phyloP scores from a whole-genome alignment of 2,329 filamentous ascomycete species.

The Curvularia verruculosa region DNA sequence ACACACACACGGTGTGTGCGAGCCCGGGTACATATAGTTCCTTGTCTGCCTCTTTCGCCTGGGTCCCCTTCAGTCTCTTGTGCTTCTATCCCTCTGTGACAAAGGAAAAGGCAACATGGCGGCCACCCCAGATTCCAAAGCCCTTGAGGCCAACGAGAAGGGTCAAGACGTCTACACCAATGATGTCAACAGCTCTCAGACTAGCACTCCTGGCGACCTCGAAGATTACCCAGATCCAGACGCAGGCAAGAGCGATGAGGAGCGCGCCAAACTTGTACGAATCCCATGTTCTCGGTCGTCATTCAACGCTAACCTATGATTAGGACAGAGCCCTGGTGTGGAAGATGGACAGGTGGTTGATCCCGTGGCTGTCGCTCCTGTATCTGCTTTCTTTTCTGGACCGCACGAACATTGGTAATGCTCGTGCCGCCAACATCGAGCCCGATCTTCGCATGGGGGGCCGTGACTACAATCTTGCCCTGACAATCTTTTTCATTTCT shows the following conservation, averaged over 20 bases:
- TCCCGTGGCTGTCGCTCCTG: slow-evolving; percentile 51
- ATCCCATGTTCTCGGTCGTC: not conserved
- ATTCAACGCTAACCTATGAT: slow-evolving; percentile 19
- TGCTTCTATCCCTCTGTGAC: slow-evolving; percentile 20
- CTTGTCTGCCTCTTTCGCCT: slow-evolving; percentile 22
- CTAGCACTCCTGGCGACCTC: slow-evolving; percentile 32
- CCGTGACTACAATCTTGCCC: slow-evolving; percentile 67
- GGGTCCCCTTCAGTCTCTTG: slow-evolving; percentile 26
- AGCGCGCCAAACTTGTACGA: slow-evolving; percentile 43
- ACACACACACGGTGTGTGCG: slow-evolving; percentile 15
- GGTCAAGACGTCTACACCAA: slow-evolving; percentile 28
- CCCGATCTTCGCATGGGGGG: slow-evolving; percentile 48
- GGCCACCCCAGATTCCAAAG: slow-evolving; percentile 35
- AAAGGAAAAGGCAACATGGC: slow-evolving; percentile 35
- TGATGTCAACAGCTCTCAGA: slow-evolving; percentile 37
- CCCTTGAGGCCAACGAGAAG: slow-evolving; percentile 33
- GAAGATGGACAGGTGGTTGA: slow-evolving; percentile 52
- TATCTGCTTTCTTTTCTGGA: slow-evolving; percentile 52
- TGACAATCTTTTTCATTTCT: slow-evolving; percentile 69
- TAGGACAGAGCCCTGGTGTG: slow-evolving; percentile 49
- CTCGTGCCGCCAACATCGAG: slow-evolving; percentile 45
- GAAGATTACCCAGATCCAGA: slow-evolving; percentile 47
- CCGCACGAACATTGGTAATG: slow-evolving; percentile 55
- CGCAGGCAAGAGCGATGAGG: slow-evolving; percentile 42
- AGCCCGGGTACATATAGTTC: slow-evolving; percentile 41